Evolutionary conservation across 148 eudicot species (phyloP), one percentile per base, ranked within the genome.

Genomic region (Simmondsia chinensis): DNA sequence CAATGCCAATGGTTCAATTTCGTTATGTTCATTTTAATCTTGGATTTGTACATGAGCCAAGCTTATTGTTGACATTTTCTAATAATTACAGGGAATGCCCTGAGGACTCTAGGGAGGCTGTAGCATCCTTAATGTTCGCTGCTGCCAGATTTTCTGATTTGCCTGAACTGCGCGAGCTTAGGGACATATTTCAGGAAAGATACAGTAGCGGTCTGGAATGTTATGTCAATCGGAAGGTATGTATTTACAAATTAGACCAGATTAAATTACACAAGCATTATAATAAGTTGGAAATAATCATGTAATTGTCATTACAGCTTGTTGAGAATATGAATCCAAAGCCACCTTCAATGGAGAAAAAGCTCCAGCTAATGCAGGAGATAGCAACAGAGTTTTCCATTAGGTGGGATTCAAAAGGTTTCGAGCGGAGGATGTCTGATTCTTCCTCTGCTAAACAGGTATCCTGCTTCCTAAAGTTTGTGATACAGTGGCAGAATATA

Each of bases 101-200:
- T 14, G 89, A 82, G 52, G 89, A 91, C 48, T 91, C 95, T 67
- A 74, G 82, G 70, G 94, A 82, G 50, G 80, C 87, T 39, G 87
- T 91, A 26, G 83, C 81, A 32, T 86, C 94, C 29, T 65, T 91
- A 36, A 86, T 91, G 76, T 91, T 74, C 74, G 94, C 99, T 54
- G 99, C 99, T 26, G 95, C 99, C 42, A 76, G 99, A 46, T 82
- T 86, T 63, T 86, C 99, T 20, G 99, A 91, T 64, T 60, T 91
- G 50, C 99, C 99, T 18, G 97, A 91, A 60, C 66, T 91, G 51
- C 85, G 97, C n/a, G 97, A 91, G n/a, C 76, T 91, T 19, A 68
- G 97, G 55, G 80, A 85, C 56, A 28, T 63, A 37, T 86, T 91
- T 49, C 76, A 74, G 54, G 88, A 76, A 65, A 85, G 83, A 85